Base-by-base conservation (phyloP, 108 stramenopile species). In the Cyclostephanos invisitatus region DNA sequence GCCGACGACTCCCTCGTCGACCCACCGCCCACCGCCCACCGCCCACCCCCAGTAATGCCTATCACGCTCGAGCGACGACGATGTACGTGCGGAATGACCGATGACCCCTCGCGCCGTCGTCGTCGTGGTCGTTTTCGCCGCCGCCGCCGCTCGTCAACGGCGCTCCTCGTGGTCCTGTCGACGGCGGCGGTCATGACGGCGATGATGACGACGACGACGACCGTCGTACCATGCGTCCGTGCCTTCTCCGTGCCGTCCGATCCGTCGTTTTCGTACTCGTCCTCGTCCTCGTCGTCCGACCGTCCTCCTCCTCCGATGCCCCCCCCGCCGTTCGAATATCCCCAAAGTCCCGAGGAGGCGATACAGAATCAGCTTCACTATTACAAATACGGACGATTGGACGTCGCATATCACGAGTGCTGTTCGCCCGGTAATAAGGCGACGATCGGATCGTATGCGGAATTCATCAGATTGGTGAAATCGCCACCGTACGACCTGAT, bases 311-410 rank as follows among this genome's bases (percentile, higher is more conserved):
- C 12, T 1, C 14, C 2, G 15, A 11, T 14, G 12, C 40, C 40
- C 11, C 40, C 40, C 11, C 14, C 60, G 9, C 67, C 74, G 15
- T 68, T 54, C 40, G 8, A 36, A 0, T 1, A 55, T 32, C 74
- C 74, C 14, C 37, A 24, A 44, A 77, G 75, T 11, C 62, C 74
- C 35, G 80, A 81, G 62, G 54, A 65, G 36, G 40, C 70, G 15
- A 70, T 81, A 14, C 75, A 73, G 54, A 77, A 64, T 46, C 80
- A 81, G 49, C 62, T 81, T 10, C 15, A 25, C 38, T 49, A 66
- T 28, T 77, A 72, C 38, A 62, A 67, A 61, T 46, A 18, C 14
- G 37, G 27, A 35, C 47, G 72, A 42, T 62, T 81, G 12, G 24
- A 42, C 54, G n/a, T 38, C 12, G 80, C 50, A 14, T 81, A 67